Conservation (phyloP, 208 protist species). For the Tritrichomonas foetus region DNA sequence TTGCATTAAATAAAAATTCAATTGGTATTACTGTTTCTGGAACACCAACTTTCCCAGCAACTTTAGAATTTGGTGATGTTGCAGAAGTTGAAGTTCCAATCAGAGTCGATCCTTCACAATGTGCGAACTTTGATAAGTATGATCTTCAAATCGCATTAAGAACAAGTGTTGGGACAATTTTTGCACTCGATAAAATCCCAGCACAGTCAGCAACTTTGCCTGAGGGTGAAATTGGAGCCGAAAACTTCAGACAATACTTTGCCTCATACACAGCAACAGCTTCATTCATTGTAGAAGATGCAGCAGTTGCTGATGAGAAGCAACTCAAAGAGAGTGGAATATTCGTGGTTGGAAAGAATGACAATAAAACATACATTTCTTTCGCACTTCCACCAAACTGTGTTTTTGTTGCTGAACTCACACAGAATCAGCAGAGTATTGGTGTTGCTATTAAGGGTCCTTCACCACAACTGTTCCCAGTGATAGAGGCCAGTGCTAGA, state of each 20-base stretch:
- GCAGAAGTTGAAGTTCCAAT: background rate
- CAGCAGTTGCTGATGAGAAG: background rate
- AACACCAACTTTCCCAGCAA: background rate
- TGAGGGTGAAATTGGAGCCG: background rate
- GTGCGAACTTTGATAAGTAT: background rate
- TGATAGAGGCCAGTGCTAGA: background rate
- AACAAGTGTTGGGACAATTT: background rate
- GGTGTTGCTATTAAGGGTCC: background rate
- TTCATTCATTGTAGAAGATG: background rate
- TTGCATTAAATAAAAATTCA: background rate
- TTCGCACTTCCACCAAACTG: background rate
- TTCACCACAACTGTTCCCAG: background rate
- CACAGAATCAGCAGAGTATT: background rate
- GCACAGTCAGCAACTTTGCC: background rate
- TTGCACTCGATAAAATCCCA: background rate
- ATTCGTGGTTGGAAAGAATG: background rate
- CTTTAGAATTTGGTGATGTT: background rate
- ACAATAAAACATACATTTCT: background rate
- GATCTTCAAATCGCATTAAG: background rate
- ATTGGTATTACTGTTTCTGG: background rate
- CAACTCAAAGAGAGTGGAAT: background rate
- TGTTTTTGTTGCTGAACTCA: background rate
- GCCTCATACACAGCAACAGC: background rate
- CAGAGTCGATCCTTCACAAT: background rate
- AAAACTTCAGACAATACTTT: background rate